phyloP scores from a whole-genome alignment of 2,329 filamentous ascomycete species.

The Alternaria hordeiaustralica region DNA sequence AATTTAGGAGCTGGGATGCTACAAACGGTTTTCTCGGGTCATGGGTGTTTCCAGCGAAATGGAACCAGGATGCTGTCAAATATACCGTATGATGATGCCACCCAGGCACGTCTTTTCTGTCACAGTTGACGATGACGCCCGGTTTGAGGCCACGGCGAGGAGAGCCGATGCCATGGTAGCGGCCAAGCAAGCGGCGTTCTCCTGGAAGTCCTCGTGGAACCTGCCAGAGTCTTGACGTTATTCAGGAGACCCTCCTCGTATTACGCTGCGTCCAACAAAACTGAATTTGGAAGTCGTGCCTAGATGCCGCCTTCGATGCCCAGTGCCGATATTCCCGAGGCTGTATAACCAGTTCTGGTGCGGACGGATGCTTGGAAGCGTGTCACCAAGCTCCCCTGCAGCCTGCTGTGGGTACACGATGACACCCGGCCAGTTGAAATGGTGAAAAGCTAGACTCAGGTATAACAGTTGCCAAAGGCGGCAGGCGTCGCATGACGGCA shows the following conservation, averaged over 20 bases:
- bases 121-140: not conserved
- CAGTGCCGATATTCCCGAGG: constrained; percentile 6
- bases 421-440: not conserved
- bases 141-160: constrained; percentile 1
- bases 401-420: not conserved
- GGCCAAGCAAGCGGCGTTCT: constrained; percentile 14
- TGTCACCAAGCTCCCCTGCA: constrained; percentile 2
- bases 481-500: constrained; percentile 5
- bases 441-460: not conserved
- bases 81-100: not conserved
- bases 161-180: constrained; percentile 1
- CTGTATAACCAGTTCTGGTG: not conserved
- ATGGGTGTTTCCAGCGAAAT: not conserved
- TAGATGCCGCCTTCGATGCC: constrained; percentile 9
- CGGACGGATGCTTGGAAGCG: constrained; percentile 4
- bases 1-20: not conserved
- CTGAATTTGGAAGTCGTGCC: constrained; percentile 7
- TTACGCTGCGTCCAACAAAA: constrained; percentile 2
- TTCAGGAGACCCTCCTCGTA: not conserved
- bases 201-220: not conserved
- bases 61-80: not conserved
- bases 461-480: constrained; percentile 6
- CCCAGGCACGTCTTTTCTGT: not conserved
- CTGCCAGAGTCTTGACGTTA: not conserved
- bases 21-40: not conserved